These are phyloP conservation scores for Chlorociboria aeruginascens DNA, from an alignment of 495 filamentous ascomycete species.

Conservation along the genomic window DNA sequence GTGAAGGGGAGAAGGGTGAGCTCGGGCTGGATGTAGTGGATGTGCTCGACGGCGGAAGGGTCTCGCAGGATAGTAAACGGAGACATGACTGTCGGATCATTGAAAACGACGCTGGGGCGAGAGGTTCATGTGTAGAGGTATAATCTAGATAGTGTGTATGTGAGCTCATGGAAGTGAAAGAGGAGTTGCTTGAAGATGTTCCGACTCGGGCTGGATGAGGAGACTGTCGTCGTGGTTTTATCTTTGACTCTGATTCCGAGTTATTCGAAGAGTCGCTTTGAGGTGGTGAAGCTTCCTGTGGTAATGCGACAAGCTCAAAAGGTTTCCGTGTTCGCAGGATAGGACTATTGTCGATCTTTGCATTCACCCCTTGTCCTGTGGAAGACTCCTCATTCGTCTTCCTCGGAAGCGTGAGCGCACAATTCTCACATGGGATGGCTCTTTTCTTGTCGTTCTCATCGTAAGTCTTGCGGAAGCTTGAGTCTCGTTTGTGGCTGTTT, in stretches of 20 bases:
- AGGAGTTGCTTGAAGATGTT: slow-evolving; percentile 24
- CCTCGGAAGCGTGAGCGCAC: slow-evolving; percentile 46
- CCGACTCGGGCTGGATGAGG: slow-evolving; percentile 2
- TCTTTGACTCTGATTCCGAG: slow-evolving; percentile 13
- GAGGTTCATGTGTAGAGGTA: slow-evolving; percentile 70
- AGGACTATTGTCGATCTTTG: slow-evolving; percentile 11
- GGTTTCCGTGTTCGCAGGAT: slow-evolving; percentile 20
- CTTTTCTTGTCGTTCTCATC: slow-evolving; percentile 43
- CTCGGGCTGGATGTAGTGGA: slow-evolving; percentile 17
- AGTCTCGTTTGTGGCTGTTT: slow-evolving; percentile 30
- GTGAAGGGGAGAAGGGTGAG: slow-evolving; percentile 22
- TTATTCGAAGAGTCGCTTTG: slow-evolving; percentile 6
- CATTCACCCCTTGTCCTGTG: not conserved
- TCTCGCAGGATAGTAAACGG: slow-evolving; percentile 76
- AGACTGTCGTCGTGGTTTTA: slow-evolving; percentile 3
- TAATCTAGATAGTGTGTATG: slow-evolving; percentile 82
- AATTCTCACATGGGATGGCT: slow-evolving; percentile 47
- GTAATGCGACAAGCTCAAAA: slow-evolving; percentile 8
- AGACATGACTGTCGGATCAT: slow-evolving; percentile 76
- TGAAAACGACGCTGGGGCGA: slow-evolving; percentile 65
- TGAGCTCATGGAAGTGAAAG: slow-evolving; percentile 27
- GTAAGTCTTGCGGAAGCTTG: slow-evolving; percentile 39
- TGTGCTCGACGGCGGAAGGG: slow-evolving; percentile 52
- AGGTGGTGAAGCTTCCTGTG: slow-evolving; percentile 13
- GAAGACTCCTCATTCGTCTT: slow-evolving; percentile 26